Conservation (phyloP, 805 yeast species). For the Yarrowia deformans region DNA sequence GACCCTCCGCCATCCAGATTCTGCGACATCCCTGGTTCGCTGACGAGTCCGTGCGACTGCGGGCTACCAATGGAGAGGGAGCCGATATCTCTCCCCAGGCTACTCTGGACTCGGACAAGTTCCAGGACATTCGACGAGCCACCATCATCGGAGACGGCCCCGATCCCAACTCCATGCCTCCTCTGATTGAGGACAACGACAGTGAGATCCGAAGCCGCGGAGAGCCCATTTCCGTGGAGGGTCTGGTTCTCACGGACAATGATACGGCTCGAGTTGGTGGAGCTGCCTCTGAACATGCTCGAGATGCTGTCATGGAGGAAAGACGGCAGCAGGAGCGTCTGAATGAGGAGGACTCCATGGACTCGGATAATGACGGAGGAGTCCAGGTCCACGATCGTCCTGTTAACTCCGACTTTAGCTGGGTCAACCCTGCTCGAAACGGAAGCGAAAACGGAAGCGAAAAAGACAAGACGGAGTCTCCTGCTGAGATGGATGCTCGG, state of each 20-base stretch:
- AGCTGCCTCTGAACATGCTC: slow-evolving; percentile 19
- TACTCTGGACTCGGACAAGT: slow-evolving; percentile 10
- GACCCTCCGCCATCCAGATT: slow-evolving; percentile 81
- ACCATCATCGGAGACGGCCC: slow-evolving; percentile 29
- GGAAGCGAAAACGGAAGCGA: background rate
- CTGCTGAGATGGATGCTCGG: slow-evolving; percentile 31
- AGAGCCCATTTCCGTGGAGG: slow-evolving; percentile 25
- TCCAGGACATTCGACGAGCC: slow-evolving; percentile 10
- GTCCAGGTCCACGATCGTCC: slow-evolving; percentile 20
- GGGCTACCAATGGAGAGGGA: background rate
- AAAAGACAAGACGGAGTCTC: background rate
- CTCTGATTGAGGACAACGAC: slow-evolving; percentile 23
- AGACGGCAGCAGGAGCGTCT: slow-evolving; percentile 10
- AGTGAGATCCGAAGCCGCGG: slow-evolving; percentile 35
- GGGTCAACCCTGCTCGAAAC: background rate
- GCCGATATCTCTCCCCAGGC: slow-evolving; percentile 10
- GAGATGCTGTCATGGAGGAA: slow-evolving; percentile 24
- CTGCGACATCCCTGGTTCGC: slow-evolving; percentile 75
- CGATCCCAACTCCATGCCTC: slow-evolving; percentile 19
- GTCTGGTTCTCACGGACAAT: slow-evolving; percentile 10
- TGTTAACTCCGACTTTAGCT: slow-evolving; percentile 1
- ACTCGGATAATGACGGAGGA: slow-evolving; percentile 11
- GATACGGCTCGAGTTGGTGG: slow-evolving; percentile 12
- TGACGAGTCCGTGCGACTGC: slow-evolving; percentile 8
- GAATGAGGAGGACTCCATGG: slow-evolving; percentile 1